Base-by-base conservation (phyloP, 352 stramenopile species). In the Globisporangium spiculum region DNA sequence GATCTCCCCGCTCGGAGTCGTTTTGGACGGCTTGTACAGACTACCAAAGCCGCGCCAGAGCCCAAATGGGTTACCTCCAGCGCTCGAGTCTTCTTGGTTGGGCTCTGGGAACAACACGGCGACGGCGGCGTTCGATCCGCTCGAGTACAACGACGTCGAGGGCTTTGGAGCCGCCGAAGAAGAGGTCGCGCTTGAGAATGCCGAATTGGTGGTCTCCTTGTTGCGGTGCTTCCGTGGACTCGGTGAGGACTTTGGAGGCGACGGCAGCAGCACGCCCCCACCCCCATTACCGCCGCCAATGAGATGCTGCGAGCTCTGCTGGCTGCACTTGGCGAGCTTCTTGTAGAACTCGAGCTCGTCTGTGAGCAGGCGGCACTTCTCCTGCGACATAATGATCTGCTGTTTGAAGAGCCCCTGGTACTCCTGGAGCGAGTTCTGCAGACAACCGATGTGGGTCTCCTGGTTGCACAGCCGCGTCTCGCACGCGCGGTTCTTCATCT, bases 271-370 rank as follows among this genome's bases (percentile, higher is more conserved):
- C 5, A 7, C 32, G 18, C 38, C 32, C 53, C 27, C 20, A 24
- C 41, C 41, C 4, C 41, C 41, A 50, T 12, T n/a, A 16, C 32
- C 22, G 4, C 38, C 34, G 54, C 38, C 20, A 38, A 44, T 53
- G 50, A 63, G 46, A 27, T 71, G 58, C n/a, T 77, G 67, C n/a
- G 73, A 77, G 22, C 64, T 81, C 60, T 77, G 73, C 56, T 85
- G 74, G 16, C 69, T 82, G 57, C 72, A 83, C 69, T 81, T 89
- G 52, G 83, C 76, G 55, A 93, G 75, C 66, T 91, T 93, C 71
- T 92, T 93, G 79, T 93, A 92, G 58, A 90, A 92, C 58, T 91
- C 79, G 60, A 93, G 82, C 65, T 93, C 86, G 65, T 93, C 85
- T 4, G 82, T 81, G 30, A 93, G 75, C 57, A 92, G 71, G 3